These are phyloP conservation scores for Trypanosoma melophagium DNA, from an alignment of 208 protist species.

Conservation along the genomic window DNA sequence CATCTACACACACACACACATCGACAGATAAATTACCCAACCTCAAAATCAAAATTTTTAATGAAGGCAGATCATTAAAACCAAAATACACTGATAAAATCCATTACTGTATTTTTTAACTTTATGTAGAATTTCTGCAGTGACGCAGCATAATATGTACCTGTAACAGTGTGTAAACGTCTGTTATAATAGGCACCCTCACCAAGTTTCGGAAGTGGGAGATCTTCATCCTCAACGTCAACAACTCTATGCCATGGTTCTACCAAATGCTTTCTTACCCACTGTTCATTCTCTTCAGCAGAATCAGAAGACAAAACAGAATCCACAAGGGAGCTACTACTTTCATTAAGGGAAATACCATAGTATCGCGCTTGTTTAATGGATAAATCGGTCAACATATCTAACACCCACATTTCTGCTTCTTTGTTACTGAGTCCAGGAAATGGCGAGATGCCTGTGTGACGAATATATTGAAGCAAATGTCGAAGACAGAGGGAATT, in stretches of 20 bases:
- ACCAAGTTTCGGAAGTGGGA: conserved; percentile 33
- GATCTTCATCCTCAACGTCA: conserved; percentile 20
- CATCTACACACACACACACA: too few relatives aligned
- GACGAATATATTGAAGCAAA: conserved; percentile 25
- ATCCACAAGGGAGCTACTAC: too few relatives aligned
- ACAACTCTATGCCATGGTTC: conserved; percentile 55
- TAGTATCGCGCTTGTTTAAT: conserved; percentile 23
- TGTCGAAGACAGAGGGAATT: conserved; percentile 41
- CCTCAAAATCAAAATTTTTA: too few relatives aligned
- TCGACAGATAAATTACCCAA: too few relatives aligned
- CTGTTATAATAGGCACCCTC: conserved; percentile 69
- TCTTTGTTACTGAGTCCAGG: conserved; percentile 12
- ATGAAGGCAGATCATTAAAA: too few relatives aligned
- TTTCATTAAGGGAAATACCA: conserved; percentile 9
- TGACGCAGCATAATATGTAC: conserved; percentile 40
- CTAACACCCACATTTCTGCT: conserved; percentile 12
- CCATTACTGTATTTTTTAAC: not conserved
- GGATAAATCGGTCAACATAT: conserved; percentile 11
- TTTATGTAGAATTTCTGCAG: conserved; percentile 25
- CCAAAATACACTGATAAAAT: too few relatives aligned
- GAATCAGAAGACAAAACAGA: not conserved
- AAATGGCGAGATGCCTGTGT: conserved; percentile 20
- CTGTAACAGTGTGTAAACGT: conserved; percentile 62
- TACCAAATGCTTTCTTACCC: conserved; percentile 34
- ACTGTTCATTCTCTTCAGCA: not conserved